A percentile compares a stretch with the other conserved stretches of the same genome.
These are phyloP conservation scores for Leavenworthia alabamica DNA, from an alignment of 345 rosid species.

Conservation along the genomic window DNA sequence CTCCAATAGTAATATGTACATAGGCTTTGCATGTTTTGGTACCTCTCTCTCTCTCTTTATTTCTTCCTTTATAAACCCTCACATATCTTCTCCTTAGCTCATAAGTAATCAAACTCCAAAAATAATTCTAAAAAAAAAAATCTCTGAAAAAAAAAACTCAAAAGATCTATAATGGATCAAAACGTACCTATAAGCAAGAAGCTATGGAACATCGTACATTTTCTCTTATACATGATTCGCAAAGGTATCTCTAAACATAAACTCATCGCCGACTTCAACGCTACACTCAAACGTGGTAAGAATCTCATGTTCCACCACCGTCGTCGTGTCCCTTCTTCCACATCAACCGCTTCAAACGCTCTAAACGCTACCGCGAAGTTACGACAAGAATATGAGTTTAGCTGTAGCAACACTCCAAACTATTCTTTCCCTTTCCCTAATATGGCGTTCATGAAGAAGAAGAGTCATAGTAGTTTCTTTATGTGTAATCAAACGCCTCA, in stretches of 20 bases:
- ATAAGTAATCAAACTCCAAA: slow-evolving; percentile 25
- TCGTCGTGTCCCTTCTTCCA: slow-evolving; percentile 26
- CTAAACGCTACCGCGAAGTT: slow-evolving; percentile 18
- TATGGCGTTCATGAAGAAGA: slow-evolving; percentile 33
- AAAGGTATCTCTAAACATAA: slow-evolving; percentile 58
- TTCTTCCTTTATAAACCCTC: slow-evolving; percentile 44
- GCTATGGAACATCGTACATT: slow-evolving; percentile 58
- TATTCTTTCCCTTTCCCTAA: slow-evolving; percentile 43
- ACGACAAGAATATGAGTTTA: slow-evolving; percentile 73
- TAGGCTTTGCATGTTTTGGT: slow-evolving; percentile 20
- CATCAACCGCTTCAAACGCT: not conserved
- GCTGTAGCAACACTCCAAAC: slow-evolving; percentile 88
- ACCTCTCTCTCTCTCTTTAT: slow-evolving; percentile 1
- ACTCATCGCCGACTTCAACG: slow-evolving; percentile 61
- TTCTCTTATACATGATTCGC: slow-evolving; percentile 61
- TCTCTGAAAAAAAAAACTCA: not conserved
- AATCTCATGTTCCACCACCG: slow-evolving; percentile 53
- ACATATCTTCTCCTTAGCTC: slow-evolving; percentile 23
- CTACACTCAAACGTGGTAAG: slow-evolving; percentile 77
- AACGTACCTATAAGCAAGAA: slow-evolving; percentile 54
- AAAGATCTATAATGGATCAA: slow-evolving; percentile 31
- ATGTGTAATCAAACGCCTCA: slow-evolving; percentile 55
- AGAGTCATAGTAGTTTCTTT: slow-evolving; percentile 41
- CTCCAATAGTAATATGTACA: not conserved
- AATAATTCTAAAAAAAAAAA: slow-evolving; percentile 3